Base-by-base conservation (phyloP, 2,329 filamentous ascomycete species). In the Ceratocystis diversiconidia region DNA sequence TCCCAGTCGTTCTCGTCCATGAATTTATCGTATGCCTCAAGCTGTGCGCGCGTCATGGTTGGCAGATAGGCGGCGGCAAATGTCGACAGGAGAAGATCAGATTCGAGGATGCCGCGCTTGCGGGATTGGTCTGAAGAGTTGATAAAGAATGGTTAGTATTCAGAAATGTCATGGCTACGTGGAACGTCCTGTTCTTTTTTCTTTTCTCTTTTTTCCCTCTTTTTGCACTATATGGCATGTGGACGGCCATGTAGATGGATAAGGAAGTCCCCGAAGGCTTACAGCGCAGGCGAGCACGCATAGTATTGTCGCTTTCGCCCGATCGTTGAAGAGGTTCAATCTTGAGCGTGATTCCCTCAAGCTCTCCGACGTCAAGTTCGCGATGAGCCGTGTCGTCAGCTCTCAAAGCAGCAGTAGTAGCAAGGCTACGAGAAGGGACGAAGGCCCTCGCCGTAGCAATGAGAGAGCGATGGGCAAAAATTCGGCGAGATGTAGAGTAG, bases 1-100 rank as follows among this genome's bases (percentile, higher is more conserved):
- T 99, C 94, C 94, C 94, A 99, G 79, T 99, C 94, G 76, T 99
- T 99, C 78, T 99, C 94, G 76, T 99, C 94, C 66, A 99, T 85
- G 79, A 99, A 95, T 32, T 82, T 79, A 75, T 97, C 92, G 79
- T 94, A 97, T 76, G 95, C 84, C 71, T 83, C 76, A 71, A 97
- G 85, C 73, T 95, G 88, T 62, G 80, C 76, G 5, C 79, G 75
- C 1, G 82, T 83, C 89, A 99, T 95, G 68, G 78, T 78, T 55
- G 80, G 79, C 25, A 99, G 85, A 76, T 95, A 82, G 65, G 80
- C 79, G 70, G 92, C 85, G 69, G 94, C 94, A 74, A 99, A 99
- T 70, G 94, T 99, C 68, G 90, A 96, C 70, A 97, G 88, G 69
- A 99, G 85, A 65, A 99, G 89, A 75, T 99, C 94, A 69, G 89